Conservation (phyloP, 2,329 filamentous ascomycete genomes). For the Venturia nashicola region DNA sequence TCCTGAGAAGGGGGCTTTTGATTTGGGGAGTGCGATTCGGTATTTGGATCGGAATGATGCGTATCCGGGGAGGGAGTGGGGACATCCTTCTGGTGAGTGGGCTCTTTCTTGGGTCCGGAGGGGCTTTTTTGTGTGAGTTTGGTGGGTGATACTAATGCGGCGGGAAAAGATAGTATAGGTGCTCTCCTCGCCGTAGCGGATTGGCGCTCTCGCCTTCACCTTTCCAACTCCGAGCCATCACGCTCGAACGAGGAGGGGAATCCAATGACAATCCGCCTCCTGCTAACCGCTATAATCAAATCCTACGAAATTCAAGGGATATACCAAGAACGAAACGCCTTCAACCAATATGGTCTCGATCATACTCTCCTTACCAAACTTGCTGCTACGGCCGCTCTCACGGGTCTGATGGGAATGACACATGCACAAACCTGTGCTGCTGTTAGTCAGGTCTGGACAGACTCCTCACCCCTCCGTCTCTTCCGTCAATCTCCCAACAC, state of each 20-base stretch:
- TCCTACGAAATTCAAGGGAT: slow-evolving; percentile 32
- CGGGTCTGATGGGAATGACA: slow-evolving; percentile 25
- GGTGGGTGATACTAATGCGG: background rate
- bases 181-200: slow-evolving; percentile 25
- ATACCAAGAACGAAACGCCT: slow-evolving; percentile 25
- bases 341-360: slow-evolving; percentile 29
- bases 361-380: slow-evolving; percentile 31
- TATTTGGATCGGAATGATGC: slow-evolving; percentile 33
- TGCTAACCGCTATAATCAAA: slow-evolving; percentile 26
- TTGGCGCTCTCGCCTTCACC: slow-evolving; percentile 16
- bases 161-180: slow-evolving; percentile 26
- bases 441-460: slow-evolving; percentile 29
- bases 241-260: background rate
- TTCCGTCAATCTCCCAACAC: slow-evolving; percentile 25
- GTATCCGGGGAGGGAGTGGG: slow-evolving; percentile 29
- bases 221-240: background rate
- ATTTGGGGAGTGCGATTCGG: slow-evolving; percentile 26
- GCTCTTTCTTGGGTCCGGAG: too few relatives aligned
- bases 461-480: slow-evolving; percentile 24
- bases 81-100: slow-evolving; percentile 22
- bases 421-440: slow-evolving; percentile 23
- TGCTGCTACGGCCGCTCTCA: slow-evolving; percentile 26
- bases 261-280: slow-evolving; percentile 21
- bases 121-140: too few relatives aligned
- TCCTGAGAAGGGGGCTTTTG: slow-evolving; percentile 27